Evolutionary conservation across 257 asterid species (phyloP).

Genomic region (Henckelia pumila): DNA sequence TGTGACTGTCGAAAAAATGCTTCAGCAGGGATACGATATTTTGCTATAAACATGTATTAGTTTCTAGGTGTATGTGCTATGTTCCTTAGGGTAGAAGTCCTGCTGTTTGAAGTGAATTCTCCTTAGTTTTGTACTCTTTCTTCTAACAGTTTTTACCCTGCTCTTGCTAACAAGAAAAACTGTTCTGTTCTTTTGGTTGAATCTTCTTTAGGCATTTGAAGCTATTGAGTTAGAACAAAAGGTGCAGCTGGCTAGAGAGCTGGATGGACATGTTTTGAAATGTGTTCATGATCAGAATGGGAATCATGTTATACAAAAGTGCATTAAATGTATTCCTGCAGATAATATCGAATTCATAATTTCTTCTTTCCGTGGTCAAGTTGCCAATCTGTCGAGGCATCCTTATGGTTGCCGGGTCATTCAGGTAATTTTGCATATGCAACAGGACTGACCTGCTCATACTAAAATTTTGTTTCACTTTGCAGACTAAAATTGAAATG

Average conservation of each 20-base stretch:
- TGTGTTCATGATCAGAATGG: conserved; percentile 94
- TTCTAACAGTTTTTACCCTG: no score
- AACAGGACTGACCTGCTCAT: no score
- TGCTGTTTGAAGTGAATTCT: no score
- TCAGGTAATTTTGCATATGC: conserved; percentile 50
- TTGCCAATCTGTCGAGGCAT: conserved; percentile 76
- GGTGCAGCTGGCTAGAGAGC: conserved; percentile 62
- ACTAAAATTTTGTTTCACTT: no score
- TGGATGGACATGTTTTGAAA: conserved; percentile 78
- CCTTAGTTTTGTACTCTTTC: no score
- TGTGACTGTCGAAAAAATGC: no score
- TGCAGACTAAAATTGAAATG: not conserved
- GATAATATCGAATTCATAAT: conserved; percentile 64
- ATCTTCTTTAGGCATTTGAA: conserved; percentile 64
- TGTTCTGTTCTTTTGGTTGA: conserved; percentile 6
- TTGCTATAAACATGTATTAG: no score
- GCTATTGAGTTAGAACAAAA: conserved; percentile 75
- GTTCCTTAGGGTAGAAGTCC: no score
- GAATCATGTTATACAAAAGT: conserved; percentile 87
- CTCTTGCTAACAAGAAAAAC: no score
- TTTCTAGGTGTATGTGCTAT: no score
- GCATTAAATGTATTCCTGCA: conserved; percentile 70
- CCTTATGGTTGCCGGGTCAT: conserved; percentile 97
- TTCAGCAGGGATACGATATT: no score
- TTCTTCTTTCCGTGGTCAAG: conserved; percentile 72